These are phyloP conservation scores for Flaveria bidentis DNA, from an alignment of 129 eudicot species.

Conservation along the genomic window DNA sequence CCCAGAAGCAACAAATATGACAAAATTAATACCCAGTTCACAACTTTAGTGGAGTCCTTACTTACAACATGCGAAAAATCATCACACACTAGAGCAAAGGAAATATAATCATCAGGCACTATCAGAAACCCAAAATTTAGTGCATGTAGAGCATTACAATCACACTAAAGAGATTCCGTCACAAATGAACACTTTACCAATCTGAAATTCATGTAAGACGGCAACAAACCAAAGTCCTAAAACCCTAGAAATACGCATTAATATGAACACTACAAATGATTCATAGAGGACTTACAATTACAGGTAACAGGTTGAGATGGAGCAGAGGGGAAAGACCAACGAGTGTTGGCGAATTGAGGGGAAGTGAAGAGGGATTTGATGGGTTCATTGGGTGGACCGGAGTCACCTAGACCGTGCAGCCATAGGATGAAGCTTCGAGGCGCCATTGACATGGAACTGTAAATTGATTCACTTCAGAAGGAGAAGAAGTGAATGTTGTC, in stretches of 20 bases:
- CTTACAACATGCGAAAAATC: no score
- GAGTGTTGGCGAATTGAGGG: conserved; percentile 59
- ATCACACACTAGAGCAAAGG: no score
- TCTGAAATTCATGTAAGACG: no score
- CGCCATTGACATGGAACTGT: conserved; percentile 44
- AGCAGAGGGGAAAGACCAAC: conserved; percentile 97
- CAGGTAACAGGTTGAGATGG: conserved; percentile 86
- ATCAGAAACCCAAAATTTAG: no score
- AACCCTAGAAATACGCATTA: no score
- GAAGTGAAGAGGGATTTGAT: conserved; percentile 78
- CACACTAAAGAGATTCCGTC: no score
- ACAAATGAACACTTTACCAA: no score
- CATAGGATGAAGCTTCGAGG: conserved; percentile 73
- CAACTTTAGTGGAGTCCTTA: not conserved
- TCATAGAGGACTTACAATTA: conserved; percentile 52
- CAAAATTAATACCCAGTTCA: no score
- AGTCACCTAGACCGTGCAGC: conserved; percentile 97
- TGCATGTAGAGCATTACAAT: no score
- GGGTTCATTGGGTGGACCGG: conserved; percentile 96
- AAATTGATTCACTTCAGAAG: conserved; percentile 14
- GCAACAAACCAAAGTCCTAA: no score
- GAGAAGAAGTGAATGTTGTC: conserved; percentile 29
- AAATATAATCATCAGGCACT: no score
- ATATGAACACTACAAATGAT: no score
- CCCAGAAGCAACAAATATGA: not conserved